phyloP scores from a whole-genome alignment of 345 rosid species.

The Gossypium mustelinum region DNA sequence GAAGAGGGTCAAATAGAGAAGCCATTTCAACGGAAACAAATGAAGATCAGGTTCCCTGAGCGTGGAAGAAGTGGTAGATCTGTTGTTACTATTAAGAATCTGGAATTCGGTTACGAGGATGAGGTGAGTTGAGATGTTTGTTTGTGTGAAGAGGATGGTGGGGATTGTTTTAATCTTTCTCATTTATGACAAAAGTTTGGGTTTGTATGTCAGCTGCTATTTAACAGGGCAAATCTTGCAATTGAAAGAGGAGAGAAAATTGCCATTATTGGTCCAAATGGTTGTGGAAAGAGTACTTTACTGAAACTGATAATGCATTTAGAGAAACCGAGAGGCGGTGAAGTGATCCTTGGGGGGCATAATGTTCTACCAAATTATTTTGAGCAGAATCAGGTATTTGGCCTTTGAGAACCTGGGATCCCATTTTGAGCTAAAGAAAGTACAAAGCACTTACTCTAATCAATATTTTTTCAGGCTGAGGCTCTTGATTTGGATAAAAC shows the following conservation, averaged over 20 bases:
- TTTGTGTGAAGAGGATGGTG: neutral
- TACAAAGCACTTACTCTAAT: slow-evolving; percentile 10
- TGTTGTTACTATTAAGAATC: slow-evolving; percentile 57
- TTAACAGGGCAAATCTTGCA: slow-evolving; percentile 64
- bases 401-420: neutral
- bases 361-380: slow-evolving; percentile 94
- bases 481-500: slow-evolving; percentile 90
- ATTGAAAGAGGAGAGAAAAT: slow-evolving; percentile 84
- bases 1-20: slow-evolving; percentile 84
- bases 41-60: slow-evolving; percentile 97
- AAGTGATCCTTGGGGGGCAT: slow-evolving; percentile 80
- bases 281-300: slow-evolving; percentile 91
- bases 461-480: slow-evolving; percentile 55
- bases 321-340: slow-evolving; percentile 68
- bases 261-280: slow-evolving; percentile 97
- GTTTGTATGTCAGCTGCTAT: slow-evolving; percentile 49
- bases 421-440: neutral
- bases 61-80: slow-evolving; percentile 87
- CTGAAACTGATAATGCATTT: slow-evolving; percentile 79
- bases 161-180: neutral
- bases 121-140: slow-evolving; percentile 40
- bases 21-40: slow-evolving; percentile 84
- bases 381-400: slow-evolving; percentile 91
- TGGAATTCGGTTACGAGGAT: slow-evolving; percentile 71
- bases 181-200: slow-evolving; percentile 9